Evolutionary conservation across 768 basidiomycete species (phyloP), one percentile per base, ranked within the genome.

Genomic region (Pilatotrama ljubarskyi): DNA sequence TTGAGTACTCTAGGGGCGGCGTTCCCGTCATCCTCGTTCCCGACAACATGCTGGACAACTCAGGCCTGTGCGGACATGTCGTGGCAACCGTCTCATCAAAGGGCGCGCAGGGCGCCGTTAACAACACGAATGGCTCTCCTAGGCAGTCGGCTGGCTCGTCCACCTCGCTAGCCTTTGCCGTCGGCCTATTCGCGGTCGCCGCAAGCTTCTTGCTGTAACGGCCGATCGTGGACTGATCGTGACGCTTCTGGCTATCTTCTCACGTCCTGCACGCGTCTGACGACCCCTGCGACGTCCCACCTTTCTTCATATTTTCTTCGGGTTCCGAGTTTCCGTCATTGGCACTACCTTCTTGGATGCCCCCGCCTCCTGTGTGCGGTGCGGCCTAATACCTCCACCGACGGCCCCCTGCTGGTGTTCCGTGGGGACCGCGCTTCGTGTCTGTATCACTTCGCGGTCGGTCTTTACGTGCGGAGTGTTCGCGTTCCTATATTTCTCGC

Each of bases 1-100:
- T 84, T 22, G 75, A 85, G 60, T 92, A 92, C 68, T 79, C 79
- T 8, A 75, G 75, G 52, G 89, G 90, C 25, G 90, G 88, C 36
- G 75, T 77, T 15, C 78, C 89, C 2, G 77, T 80, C 38, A 75
- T 90, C 51, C 77, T 90, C 24, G 72, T 82, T 2, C 83, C 83
- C 5, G 68, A 74, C 48, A 51, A 38, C 41, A 41, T 71, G 17
- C 67, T 81, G 22, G 15, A 69, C 25, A 71, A 67, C 25, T 80
- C 78, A 11, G 74, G 76, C 20, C 36, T 81, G 38, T 81, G 80
- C 59, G 75, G 71, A 8, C 60, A 68, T 40, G 20, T 29, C 3
- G 24, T 29, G 20, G 29, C 52, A 10, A n/a, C 20, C 14, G 32
- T 51, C 35, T 5, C 46, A 7, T 32, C 22, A 22, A 54, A 51